Evolutionary conservation across 1,284 basidiomycete genomes (phyloP), one percentile per base, ranked within the genome.

Genomic region (Peniophora sp.): DNA sequence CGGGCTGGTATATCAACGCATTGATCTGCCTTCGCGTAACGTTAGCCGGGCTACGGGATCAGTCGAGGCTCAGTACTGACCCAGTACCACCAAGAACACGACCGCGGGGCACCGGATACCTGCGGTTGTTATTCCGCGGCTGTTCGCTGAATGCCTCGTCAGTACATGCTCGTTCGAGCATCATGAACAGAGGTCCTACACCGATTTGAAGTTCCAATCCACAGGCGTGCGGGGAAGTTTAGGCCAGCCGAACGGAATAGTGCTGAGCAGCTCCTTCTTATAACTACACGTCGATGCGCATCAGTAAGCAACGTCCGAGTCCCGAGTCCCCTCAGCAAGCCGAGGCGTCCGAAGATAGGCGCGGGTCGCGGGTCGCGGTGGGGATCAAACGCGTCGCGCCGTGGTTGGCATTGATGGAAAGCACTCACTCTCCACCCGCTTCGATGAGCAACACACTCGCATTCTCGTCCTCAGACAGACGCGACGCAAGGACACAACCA

Each of bases 401-500:
- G 9, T 45, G 43, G n/a, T 22, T 22, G 22, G 23, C 9, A 5
- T 22, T 23, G 12, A 20, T 45, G 12, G 10, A 45, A n/a, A 23
- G 43, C 10, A 22, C 43, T 20, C 23, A 22, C 43, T 15, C 14
- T 15, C 22, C n/a, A 9, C 43, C 43, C 10, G 20, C 43, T 24
- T 45, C 43, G 20, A 45, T 45, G 23, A 45, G 43, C 17, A 27
- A 15, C 11, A 34, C 46, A 24, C 14, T 10, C 6, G 45, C 9
- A 18, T 6, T 17, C 14, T 5, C 47, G 43, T 53, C 49, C 39
- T 53, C 52, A 2, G 48, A 50, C n/a, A 53, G 15, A 14, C 52
- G 36, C 12, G 48, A 46, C 3, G 52, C 52, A 6, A 53, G 52
- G 3, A 53, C 52, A 23, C 52, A 53, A 6, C 52, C 52, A 8